Conservation (phyloP, 2,329 filamentous ascomycete genomes). For the Aspergillus sp. region DNA sequence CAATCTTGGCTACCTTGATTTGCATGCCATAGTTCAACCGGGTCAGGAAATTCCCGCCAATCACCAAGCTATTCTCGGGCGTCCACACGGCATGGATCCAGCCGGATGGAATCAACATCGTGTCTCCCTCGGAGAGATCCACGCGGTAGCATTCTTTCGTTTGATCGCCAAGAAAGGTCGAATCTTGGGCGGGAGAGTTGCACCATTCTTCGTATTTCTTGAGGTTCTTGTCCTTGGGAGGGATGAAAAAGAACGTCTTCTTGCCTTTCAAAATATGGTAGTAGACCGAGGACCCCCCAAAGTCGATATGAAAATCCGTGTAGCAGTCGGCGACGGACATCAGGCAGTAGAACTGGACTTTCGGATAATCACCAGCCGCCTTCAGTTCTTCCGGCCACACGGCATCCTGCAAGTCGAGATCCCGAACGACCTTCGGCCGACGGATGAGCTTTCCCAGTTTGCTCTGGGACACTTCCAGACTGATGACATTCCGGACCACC, state of each 20-base stretch:
- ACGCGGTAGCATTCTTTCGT: slow-evolving; percentile 67
- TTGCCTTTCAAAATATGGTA: slow-evolving; percentile 68
- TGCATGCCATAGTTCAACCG: slow-evolving; percentile 65
- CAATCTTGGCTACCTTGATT: slow-evolving; percentile 63
- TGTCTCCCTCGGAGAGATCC: slow-evolving; percentile 64
- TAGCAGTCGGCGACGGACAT: slow-evolving; percentile 72
- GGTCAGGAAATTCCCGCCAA: slow-evolving; percentile 69
- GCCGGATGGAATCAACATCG: slow-evolving; percentile 68
- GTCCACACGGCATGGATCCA: slow-evolving; percentile 74
- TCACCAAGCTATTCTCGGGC: slow-evolving; percentile 65
- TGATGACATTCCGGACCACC: slow-evolving; percentile 66
- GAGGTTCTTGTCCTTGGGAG: slow-evolving; percentile 64
- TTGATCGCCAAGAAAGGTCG: slow-evolving; percentile 62
- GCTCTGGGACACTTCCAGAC: slow-evolving; percentile 64
- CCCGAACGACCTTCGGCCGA: slow-evolving; percentile 62
- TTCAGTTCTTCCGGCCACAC: slow-evolving; percentile 52
- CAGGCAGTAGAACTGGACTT: slow-evolving; percentile 66
- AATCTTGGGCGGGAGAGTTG: slow-evolving; percentile 63
- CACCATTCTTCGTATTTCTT: slow-evolving; percentile 72
- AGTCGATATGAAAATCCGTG: slow-evolving; percentile 71
- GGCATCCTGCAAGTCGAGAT: slow-evolving; percentile 54
- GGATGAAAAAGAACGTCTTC: slow-evolving; percentile 71
- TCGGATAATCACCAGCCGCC: slow-evolving; percentile 57
- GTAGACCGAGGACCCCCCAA: slow-evolving; percentile 68
- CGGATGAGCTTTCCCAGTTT: slow-evolving; percentile 60